A percentile compares a stretch with the other conserved stretches of the same genome.
Evolutionary conservation across 106 monocot genomes (phyloP).

Genomic region (Iris macrosiphon): DNA sequence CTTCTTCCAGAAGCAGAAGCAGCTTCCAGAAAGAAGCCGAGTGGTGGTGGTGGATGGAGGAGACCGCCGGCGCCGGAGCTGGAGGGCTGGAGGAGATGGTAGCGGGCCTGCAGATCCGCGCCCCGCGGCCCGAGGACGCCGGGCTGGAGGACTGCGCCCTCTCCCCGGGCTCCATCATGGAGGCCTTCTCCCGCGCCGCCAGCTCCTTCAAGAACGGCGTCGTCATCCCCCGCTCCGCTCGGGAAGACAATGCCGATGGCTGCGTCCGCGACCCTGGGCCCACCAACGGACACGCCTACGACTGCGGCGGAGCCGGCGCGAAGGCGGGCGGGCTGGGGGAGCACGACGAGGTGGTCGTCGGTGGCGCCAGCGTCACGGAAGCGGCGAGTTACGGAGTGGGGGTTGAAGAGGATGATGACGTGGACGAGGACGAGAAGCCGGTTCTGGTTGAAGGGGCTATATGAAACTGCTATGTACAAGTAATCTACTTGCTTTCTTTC

Average conservation of each 20-base stretch:
- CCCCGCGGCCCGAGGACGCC: slow-evolving; percentile 80
- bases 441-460: slow-evolving; percentile 23
- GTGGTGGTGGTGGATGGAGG: too few species aligned
- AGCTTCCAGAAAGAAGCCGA: too few species aligned
- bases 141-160: slow-evolving; percentile 94
- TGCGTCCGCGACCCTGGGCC: slow-evolving; percentile 33
- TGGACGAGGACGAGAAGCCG: slow-evolving; percentile 8
- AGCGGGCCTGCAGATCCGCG: slow-evolving; percentile 15
- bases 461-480: slow-evolving; percentile 4
- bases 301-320: not conserved
- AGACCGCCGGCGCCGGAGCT: not conserved
- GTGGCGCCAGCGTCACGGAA: not conserved
- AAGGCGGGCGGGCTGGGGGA: not conserved
- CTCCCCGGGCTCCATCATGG: slow-evolving; percentile 60
- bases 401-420: not conserved
- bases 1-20: too few species aligned
- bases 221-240: not conserved
- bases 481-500: not conserved
- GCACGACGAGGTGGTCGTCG: slow-evolving; percentile 9
- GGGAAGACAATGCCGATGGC: slow-evolving; percentile 12
- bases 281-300: slow-evolving; percentile 16
- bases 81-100: not conserved
- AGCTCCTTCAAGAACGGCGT: slow-evolving; percentile 21
- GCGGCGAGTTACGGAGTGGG: not conserved
- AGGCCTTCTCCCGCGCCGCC: slow-evolving; percentile 87